phyloP scores from a whole-genome alignment of 2,329 filamentous ascomycete species.

The Capronia coronata region DNA sequence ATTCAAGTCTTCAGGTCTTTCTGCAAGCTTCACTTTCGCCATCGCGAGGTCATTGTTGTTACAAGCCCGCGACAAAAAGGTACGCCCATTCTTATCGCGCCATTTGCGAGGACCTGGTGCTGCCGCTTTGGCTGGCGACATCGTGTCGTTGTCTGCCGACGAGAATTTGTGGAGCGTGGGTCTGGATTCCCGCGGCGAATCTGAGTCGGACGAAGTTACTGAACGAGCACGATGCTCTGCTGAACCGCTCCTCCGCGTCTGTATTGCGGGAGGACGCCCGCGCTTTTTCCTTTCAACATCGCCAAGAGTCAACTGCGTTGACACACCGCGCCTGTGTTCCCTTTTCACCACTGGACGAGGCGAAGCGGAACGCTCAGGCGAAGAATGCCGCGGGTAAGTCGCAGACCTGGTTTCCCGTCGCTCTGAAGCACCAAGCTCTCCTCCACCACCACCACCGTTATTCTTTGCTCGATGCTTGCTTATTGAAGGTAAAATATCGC shows the following conservation, averaged over 20 bases:
- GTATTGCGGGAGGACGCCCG: slow-evolving; percentile 37
- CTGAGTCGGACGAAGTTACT: slow-evolving; percentile 31
- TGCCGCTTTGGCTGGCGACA: slow-evolving; percentile 60
- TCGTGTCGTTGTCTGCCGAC: slow-evolving; percentile 41
- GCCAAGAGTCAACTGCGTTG: slow-evolving; percentile 27
- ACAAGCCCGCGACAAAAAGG: slow-evolving; percentile 80
- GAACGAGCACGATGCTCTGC: slow-evolving; percentile 35
- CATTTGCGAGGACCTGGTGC: slow-evolving; percentile 67
- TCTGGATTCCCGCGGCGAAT: slow-evolving; percentile 37
- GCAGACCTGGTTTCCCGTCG: slow-evolving; percentile 31
- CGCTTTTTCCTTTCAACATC: slow-evolving; percentile 32
- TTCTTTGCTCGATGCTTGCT: slow-evolving; percentile 24
- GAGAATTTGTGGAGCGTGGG: slow-evolving; percentile 38
- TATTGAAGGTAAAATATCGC: slow-evolving; percentile 22
- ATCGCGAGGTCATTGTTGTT: slow-evolving; percentile 74
- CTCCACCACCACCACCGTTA: slow-evolving; percentile 15
- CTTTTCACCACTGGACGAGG: slow-evolving; percentile 24
- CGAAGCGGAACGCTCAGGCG: slow-evolving; percentile 29
- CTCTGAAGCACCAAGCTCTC: slow-evolving; percentile 22
- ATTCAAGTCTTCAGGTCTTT: slow-evolving; percentile 82
- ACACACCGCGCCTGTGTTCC: slow-evolving; percentile 28
- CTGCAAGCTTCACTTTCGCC: slow-evolving; percentile 66
- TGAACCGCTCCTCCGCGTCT: slow-evolving; percentile 41
- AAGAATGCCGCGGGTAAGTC: slow-evolving; percentile 29
- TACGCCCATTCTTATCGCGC: slow-evolving; percentile 87